Evolutionary conservation across 2,329 filamentous ascomycete genomes (phyloP).

Genomic region (Aspergillus fructus): DNA sequence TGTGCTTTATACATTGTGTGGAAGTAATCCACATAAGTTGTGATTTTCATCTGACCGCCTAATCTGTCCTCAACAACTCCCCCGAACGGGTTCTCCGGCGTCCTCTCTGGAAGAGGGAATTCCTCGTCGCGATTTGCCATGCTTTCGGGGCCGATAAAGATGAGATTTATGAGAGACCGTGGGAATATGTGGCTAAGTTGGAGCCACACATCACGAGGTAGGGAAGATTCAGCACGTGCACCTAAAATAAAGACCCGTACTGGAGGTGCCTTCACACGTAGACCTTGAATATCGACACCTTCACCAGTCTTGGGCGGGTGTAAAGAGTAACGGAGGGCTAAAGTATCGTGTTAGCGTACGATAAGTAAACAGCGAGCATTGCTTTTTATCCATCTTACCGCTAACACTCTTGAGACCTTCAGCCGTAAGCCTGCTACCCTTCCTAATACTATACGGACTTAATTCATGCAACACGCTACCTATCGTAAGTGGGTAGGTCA

Average conservation of each 20-base stretch:
- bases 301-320: constrained; percentile 82
- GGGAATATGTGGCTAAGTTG: constrained; percentile 95
- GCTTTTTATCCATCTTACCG: constrained; percentile 57
- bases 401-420: constrained; percentile 94
- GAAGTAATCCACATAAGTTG: constrained; percentile 97
- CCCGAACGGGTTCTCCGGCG: constrained; percentile 83
- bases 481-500: constrained; percentile 92
- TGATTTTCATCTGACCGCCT: constrained; percentile 88
- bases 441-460: constrained; percentile 82
- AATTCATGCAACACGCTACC: constrained; percentile 90
- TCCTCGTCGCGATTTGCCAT: constrained; percentile 94
- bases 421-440: constrained; percentile 71
- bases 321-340: constrained; percentile 87
- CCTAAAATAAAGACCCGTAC: constrained; percentile 91
- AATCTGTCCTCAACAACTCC: constrained; percentile 91
- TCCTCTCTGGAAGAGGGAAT: constrained; percentile 85
- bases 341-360: constrained; percentile 6
- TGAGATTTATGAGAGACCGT: constrained; percentile 81
- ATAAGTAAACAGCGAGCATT: not conserved
- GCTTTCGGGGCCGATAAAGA: constrained; percentile 93
- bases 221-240: constrained; percentile 93
- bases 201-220: constrained; percentile 90
- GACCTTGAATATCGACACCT: constrained; percentile 70
- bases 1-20: constrained; percentile 91
- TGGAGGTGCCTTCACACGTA: constrained; percentile 80